Conservation (phyloP, 257 asterid species). For the Nicotiana attenuata region DNA sequence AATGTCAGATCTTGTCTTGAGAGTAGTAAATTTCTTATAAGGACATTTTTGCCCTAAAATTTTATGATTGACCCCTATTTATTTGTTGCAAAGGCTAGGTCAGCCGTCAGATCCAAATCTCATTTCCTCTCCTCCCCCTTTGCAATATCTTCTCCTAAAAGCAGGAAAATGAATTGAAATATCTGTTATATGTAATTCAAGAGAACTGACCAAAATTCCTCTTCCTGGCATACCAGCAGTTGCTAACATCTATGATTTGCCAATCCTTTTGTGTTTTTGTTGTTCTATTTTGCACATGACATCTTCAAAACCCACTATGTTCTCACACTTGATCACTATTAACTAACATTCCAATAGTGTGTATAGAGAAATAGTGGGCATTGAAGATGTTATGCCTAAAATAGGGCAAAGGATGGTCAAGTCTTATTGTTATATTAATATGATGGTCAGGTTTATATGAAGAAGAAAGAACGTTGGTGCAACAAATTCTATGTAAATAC, state of each 20-base stretch:
- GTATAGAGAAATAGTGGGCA: not conserved
- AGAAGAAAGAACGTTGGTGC: no score
- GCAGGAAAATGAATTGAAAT: no score
- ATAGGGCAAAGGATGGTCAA: not conserved
- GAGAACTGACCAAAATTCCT: not conserved
- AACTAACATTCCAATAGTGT: no score
- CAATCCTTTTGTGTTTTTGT: not conserved
- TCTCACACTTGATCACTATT: not conserved
- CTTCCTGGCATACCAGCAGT: not conserved
- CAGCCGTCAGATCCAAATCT: not conserved
- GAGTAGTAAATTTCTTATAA: no score
- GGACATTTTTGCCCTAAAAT: not conserved
- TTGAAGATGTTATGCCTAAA: not conserved
- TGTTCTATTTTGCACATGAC: not conserved
- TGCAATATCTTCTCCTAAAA: no score
- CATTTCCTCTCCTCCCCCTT: not conserved
- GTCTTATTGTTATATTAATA: not conserved
- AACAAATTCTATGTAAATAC: no score
- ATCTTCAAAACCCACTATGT: not conserved
- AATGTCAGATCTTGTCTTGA: no score
- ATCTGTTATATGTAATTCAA: no score
- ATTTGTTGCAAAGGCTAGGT: not conserved
- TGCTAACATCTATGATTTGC: not conserved
- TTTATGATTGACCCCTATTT: not conserved
- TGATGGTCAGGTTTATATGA: not conserved